Evolutionary conservation across 176 grass and related monocot genomes (phyloP), one percentile per base, ranked within the genome.

Genomic region (Oropetium thomaeum): DNA sequence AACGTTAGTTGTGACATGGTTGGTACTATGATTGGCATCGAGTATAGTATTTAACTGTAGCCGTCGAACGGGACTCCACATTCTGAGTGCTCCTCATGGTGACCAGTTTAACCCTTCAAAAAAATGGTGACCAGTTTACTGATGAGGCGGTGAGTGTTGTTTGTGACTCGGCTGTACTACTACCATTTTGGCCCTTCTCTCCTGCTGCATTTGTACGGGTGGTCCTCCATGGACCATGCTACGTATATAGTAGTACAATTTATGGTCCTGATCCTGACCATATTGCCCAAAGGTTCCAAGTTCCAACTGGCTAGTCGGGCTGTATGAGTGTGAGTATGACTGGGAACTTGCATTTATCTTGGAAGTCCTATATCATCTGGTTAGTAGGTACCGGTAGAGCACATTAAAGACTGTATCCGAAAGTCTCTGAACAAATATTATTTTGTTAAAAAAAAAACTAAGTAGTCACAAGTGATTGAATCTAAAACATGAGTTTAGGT

Each of bases 11-110:
- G 33, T 40, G 62, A 40, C 3, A 32, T 79, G 49, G 52, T 13
- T 79, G 49, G 52, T 13, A 23, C 52, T 65, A 80, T 80, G 69
- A 68, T 53, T 79, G 75, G 60, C 68, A 23, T n/a, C 7, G 13
- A 4, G 4, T n/a, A n/a, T n/a, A 17, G 8, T 72, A 51, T 71
- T 30, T n/a, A 41, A 54, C 17, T 40, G 14, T 48, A 51, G 42
- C 58, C 19, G 34, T 23, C 8, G n/a, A 9, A 27, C 13, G 23
- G 23, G 27, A 27, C 53, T 57, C 22, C 53, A 57, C 23, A 57
- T 27, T 26, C 53, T 27, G 22, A 23, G 29, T 29, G 35, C 64
- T 7, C 28, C 64, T 69, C 19, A 54, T 63, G 45, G 70, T 55
- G 77, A 15, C 22, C 52, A 55, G n/a, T n/a, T n/a, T n/a, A n/a